These are phyloP conservation scores for Naganishia cerealis DNA, from an alignment of 1,284 basidiomycete species.

Conservation along the genomic window DNA sequence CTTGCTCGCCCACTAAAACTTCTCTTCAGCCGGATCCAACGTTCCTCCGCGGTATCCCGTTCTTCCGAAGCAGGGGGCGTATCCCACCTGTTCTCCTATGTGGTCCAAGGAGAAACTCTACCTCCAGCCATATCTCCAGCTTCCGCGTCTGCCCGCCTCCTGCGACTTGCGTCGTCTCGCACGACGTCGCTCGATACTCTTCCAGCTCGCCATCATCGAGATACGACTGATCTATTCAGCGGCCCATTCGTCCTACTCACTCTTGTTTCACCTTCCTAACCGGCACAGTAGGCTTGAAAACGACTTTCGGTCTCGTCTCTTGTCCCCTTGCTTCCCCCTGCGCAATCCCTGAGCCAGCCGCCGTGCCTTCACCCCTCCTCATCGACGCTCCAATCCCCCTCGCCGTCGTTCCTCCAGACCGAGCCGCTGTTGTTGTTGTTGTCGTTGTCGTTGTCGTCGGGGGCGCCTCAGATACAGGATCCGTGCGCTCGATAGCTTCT, in stretches of 20 bases:
- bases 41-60: not conserved
- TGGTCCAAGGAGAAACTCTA: no score
- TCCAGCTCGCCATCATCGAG: not conserved
- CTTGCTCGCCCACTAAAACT: no score
- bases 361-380: not conserved
- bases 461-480: not conserved
- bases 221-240: not conserved
- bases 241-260: constrained; percentile 15
- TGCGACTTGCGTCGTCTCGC: not conserved
- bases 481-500: not conserved
- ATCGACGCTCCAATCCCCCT: constrained; percentile 27
- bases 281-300: constrained; percentile 34
- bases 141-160: no score
- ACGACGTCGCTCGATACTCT: not conserved
- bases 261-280: constrained; percentile 32
- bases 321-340: not conserved
- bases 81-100: no score
- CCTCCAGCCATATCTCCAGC: no score
- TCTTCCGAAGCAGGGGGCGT: no score
- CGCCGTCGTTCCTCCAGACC: not conserved
- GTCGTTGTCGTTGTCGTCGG: not conserved
- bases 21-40: no score
- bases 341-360: not conserved
- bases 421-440: not conserved
- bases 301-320: constrained; percentile 31